Evolutionary conservation across 208 protist species (phyloP), one percentile per base, ranked within the genome.

Genomic region (Acanthamoeba castellanii): DNA sequence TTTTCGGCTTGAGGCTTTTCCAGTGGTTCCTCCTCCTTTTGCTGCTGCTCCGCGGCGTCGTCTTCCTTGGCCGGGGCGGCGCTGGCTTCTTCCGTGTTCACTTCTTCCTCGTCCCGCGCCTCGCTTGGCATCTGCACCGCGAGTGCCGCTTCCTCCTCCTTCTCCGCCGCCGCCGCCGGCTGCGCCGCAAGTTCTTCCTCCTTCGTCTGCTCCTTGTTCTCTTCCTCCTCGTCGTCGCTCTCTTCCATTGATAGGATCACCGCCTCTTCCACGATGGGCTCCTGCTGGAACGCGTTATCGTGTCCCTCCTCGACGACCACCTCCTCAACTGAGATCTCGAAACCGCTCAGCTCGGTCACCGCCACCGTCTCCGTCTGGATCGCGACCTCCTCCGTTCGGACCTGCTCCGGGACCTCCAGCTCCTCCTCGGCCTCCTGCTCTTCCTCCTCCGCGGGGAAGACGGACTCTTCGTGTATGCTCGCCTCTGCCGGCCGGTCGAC

Each of bases 201-300:
- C 9, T 78, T 78, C 30, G 13, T 20, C 70, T 78, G 0, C 30
- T 45, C 70, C 37, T 78, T 18, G 37, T 78, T n/a, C 22, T 78
- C 70, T 78, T 78, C 70, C 70, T 78, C 70, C 20, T 78, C 70
- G 25, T n/a, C 70, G 37, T 78, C 20, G 25, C 70, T n/a, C 30
- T 78, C 70, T 9, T 78, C 70, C 37, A 18, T 16, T 7, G 70
- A 78, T n/a, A 78, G 27, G 37, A 78, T 78, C 30, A 78, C 25
- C 20, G 25, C 70, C 7, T 18, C 30, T n/a, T 47, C 70, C n/a
- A 37, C 70, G 37, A 42, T 30, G 37, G n/a, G 32, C 30, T 78
- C 30, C 37, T 78, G 70, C 70, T 78, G 70, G 70, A 78, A 78
- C 37, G 30, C 22, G 37, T 78, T 78, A n/a, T 8, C 70, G 70